Evolutionary conservation across 2,329 filamentous ascomycete species (phyloP).

Genomic region (Monosporascus cannonballus): DNA sequence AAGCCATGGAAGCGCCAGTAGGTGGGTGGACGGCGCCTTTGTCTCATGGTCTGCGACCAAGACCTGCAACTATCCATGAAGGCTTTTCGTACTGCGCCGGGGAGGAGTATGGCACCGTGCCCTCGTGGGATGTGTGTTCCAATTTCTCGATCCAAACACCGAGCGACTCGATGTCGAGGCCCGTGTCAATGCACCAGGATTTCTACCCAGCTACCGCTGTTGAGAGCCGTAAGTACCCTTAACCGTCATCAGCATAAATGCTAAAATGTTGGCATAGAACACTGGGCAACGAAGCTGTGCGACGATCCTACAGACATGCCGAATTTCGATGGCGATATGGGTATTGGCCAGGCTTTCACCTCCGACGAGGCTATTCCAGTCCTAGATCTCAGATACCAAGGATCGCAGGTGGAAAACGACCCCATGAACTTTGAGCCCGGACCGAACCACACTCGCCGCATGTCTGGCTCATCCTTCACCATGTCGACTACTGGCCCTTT

Average conservation of each 20-base stretch:
- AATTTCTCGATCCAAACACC: slow-evolving; percentile 45
- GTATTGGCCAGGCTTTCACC: slow-evolving; percentile 56
- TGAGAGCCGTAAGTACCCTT: slow-evolving; percentile 39
- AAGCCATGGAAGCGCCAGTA: slow-evolving; percentile 38
- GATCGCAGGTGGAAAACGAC: slow-evolving; percentile 44
- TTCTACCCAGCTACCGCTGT: slow-evolving; percentile 46
- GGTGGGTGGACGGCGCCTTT: slow-evolving; percentile 51
- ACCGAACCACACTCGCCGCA: slow-evolving; percentile 50
- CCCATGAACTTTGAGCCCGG: slow-evolving; percentile 43
- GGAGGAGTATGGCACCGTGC: slow-evolving; percentile 45
- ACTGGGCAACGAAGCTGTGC: slow-evolving; percentile 50
- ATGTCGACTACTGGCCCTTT: slow-evolving; percentile 61
- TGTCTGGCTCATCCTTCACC: slow-evolving; percentile 69
- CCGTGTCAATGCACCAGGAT: slow-evolving; percentile 53
- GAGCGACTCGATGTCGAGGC: slow-evolving; percentile 46
- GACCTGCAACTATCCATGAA: slow-evolving; percentile 55
- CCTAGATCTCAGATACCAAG: slow-evolving; percentile 50
- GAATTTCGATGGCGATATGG: slow-evolving; percentile 49
- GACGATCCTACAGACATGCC: slow-evolving; percentile 53
- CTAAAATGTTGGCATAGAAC: slow-evolving; percentile 28
- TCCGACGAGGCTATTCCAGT: slow-evolving; percentile 58
- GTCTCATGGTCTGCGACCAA: slow-evolving; percentile 43
- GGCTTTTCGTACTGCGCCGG: slow-evolving; percentile 54
- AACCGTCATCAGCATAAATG: slow-evolving; percentile 3
- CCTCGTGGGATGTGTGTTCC: slow-evolving; percentile 51